Evolutionary conservation across 2,329 filamentous ascomycete species (phyloP).

Genomic region (Cladosporium cucumerinum): DNA sequence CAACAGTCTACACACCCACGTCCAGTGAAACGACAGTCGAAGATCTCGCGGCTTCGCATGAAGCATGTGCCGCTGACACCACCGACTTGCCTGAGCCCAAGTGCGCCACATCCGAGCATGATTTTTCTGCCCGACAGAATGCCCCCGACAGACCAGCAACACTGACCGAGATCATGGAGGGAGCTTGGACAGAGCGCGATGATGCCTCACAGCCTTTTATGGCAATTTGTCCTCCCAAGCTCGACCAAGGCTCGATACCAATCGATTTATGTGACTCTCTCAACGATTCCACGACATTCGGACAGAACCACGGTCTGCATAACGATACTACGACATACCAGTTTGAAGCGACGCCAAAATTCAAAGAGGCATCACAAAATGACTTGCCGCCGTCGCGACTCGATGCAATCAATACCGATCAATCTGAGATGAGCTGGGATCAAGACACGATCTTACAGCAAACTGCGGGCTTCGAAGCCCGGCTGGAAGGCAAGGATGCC

Average conservation of each 20-base stretch:
- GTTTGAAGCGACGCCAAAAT: neutral
- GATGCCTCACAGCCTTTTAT: neutral
- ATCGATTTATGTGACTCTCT: neutral
- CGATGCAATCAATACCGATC: neutral
- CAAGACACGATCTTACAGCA: neutral
- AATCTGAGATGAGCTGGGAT: neutral
- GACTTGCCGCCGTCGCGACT: neutral
- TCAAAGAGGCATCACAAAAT: neutral
- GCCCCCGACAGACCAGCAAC: neutral
- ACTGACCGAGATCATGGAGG: neutral
- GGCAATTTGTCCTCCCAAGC: neutral
- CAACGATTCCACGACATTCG: neutral
- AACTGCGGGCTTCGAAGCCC: neutral
- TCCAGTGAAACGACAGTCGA: constrained; percentile 6
- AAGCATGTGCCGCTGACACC: neutral
- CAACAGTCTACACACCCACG: neutral
- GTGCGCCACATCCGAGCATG: neutral
- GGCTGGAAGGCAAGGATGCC: neutral
- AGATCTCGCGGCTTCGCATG: neutral
- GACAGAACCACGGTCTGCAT: neutral
- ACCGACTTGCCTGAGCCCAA: neutral
- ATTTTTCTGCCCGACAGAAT: neutral
- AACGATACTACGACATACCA: neutral
- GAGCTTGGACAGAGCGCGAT: neutral
- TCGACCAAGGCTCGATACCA: neutral